Evolutionary conservation across 345 rosid genomes (phyloP), one percentile per base, ranked within the genome.

Genomic region (Eutrema japonicum): DNA sequence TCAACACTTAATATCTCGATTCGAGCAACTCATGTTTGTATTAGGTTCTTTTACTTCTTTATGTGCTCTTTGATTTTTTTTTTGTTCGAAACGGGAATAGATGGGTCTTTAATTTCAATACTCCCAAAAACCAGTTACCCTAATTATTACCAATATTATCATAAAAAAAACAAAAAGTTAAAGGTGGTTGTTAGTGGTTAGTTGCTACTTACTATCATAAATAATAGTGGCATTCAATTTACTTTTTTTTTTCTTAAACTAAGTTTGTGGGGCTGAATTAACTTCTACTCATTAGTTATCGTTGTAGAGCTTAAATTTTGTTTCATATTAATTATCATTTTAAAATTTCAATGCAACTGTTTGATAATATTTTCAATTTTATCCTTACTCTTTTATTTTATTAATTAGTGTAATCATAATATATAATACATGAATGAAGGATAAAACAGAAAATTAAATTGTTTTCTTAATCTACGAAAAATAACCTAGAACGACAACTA

Each of bases 181-280:
- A 73, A 73, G 51, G 72, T 65, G 57, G 73, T n/a, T 73, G 59
- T 65, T 55, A 46, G 50, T 65, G 22, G 77, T 73, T 71, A 47
- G 77, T 65, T 73, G 71, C n/a, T 64, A 65, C 11, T 36, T 65
- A 16, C 27, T 5, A 66, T 73, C 71, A 72, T 29, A 42, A 63
- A 53, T 72, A 40, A 54, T 64, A 36, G 22, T 46, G 49, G 49
- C 54, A 11, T 65, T 64, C 22, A 72, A 33, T 52, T 33, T 62
- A 33, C 70, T 32, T 63, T 0, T 16, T 2, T 48, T 41, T 37
- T 22, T 22, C 1, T 22, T 22, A 22, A 22, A 22, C 26, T 22
- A 22, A 22, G 26, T 22, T 22, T 22, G 22, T 46, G 49, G 49
- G 46, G 10, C 71, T 64, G 32, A 72, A 42, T 52, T 33, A 52